Conservation (phyloP, 257 asterid species). For the Solanum phureja region DNA sequence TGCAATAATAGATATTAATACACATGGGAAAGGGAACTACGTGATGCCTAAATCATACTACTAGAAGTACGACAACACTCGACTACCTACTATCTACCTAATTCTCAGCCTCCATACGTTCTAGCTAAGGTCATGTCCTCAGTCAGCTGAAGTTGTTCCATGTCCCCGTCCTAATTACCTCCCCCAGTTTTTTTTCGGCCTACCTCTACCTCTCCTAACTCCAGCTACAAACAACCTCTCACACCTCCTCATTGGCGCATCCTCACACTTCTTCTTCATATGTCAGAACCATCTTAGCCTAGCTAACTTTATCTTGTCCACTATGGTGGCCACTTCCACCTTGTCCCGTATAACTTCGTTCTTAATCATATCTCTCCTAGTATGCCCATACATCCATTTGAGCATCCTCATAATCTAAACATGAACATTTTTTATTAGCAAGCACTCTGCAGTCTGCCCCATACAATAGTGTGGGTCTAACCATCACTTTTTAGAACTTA, state of each 20-base stretch:
- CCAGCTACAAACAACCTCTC: background rate
- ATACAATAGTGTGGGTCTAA: background rate
- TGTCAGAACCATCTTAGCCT: background rate
- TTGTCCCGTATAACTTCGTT: background rate
- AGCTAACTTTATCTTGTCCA: background rate
- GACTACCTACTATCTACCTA: background rate
- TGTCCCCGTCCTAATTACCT: background rate
- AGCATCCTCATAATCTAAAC: background rate
- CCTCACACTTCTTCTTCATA: background rate
- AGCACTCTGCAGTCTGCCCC: background rate
- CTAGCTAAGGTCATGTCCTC: background rate
- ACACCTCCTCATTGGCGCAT: background rate
- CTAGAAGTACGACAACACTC: background rate
- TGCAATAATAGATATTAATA: background rate
- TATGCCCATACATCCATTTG: background rate
- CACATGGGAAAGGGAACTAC: background rate
- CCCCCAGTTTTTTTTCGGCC: background rate
- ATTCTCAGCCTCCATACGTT: background rate
- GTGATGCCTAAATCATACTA: background rate
- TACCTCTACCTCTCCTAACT: background rate
- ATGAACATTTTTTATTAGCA: background rate
- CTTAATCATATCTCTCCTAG: background rate
- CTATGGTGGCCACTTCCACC: background rate
- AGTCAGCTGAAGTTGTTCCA: background rate
- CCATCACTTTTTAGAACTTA: background rate